These are phyloP conservation scores for Diphasiastrum complanatum DNA, from an alignment of 83 land plant species.

Conservation along the genomic window DNA sequence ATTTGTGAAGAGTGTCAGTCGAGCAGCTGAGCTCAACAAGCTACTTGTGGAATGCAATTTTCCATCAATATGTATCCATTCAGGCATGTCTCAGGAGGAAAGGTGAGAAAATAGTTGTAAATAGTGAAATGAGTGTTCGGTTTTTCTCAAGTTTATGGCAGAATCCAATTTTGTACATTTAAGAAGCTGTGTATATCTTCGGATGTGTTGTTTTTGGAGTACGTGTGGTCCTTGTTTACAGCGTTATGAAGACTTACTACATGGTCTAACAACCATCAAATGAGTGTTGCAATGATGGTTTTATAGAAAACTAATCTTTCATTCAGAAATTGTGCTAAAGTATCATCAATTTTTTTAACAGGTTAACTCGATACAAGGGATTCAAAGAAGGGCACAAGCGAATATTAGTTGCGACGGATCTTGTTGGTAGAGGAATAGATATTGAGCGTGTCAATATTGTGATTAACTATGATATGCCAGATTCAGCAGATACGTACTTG, in stretches of 20 bases:
- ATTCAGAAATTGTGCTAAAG: too few species aligned
- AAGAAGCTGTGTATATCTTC: too few species aligned
- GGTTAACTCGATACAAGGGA: conserved; percentile 85
- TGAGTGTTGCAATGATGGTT: too few species aligned
- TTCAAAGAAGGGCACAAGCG: conserved; percentile 98
- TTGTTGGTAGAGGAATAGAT: conserved; percentile 96
- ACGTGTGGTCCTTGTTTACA: too few species aligned
- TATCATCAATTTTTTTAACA: conserved; percentile 6
- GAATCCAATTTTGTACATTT: too few species aligned
- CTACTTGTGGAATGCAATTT: conserved; percentile 91
- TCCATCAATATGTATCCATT: conserved; percentile 92
- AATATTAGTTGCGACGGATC: conserved; percentile 91
- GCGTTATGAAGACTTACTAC: too few species aligned
- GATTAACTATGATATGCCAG: conserved; percentile 99
- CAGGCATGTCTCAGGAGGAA: conserved; percentile 98
- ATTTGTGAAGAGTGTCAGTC: conserved; percentile 93
- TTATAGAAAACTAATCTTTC: too few species aligned
- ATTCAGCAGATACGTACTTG: conserved; percentile 96
- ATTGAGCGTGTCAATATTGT: conserved; percentile 99
- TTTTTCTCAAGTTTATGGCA: too few species aligned
- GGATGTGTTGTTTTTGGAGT: too few species aligned
- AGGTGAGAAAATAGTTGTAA: conserved; percentile 45
- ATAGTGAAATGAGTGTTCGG: too few species aligned
- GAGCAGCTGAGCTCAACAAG: conserved; percentile 97
- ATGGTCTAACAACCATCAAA: too few species aligned